Evolutionary conservation across 2,329 filamentous ascomycete species (phyloP), one percentile per base, ranked within the genome.

Genomic region (Dothideomycetes sp.): DNA sequence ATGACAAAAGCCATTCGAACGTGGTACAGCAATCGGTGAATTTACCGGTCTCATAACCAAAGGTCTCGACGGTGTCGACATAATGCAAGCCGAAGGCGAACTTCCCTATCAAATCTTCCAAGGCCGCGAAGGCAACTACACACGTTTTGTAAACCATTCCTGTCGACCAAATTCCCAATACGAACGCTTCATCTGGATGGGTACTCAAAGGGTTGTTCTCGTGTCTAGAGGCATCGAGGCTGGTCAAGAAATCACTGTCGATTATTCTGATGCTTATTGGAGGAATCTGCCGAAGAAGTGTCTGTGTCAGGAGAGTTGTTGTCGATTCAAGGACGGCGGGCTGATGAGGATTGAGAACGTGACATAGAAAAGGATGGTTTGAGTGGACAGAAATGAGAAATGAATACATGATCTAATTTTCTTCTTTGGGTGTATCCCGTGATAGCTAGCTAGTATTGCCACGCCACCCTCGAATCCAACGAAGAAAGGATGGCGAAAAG

Each of bases 211-310:
- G 10, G 68, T 76, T 10, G 59, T 77, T 15, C 58, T 77, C 4
- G 73, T 77, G 5, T 71, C 68, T 37, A 71, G 71, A 44, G 73
- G 72, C 1, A 65, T 76, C 11, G 60, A 66, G 23, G 67, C 71
- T 3, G 71, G 69, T 0, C 58, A 60, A 5, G 73, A 77, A 53
- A 63, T 77, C 36, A 76, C 72, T 9, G 69, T 76, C 5, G 73
- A 77, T 46, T 76, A 77, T 49, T 73, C 70, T 10, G 67, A 72
- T 50, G 67, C 67, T 43, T 77, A 77, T 49, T 76, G 73, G 73
- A 62, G 64, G 33, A 65, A 71, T 19, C 50, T 76, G 33, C 65
- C 74, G 47, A 76, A 76, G 53, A 60, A 58, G 9, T 76, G 71
- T 52, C 57, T 74, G 1, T 76, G 72, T 49, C 70, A 70, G 4